Conservation (phyloP, 2,329 filamentous ascomycete species). For the Aspergillus oerlinghausenensis region DNA sequence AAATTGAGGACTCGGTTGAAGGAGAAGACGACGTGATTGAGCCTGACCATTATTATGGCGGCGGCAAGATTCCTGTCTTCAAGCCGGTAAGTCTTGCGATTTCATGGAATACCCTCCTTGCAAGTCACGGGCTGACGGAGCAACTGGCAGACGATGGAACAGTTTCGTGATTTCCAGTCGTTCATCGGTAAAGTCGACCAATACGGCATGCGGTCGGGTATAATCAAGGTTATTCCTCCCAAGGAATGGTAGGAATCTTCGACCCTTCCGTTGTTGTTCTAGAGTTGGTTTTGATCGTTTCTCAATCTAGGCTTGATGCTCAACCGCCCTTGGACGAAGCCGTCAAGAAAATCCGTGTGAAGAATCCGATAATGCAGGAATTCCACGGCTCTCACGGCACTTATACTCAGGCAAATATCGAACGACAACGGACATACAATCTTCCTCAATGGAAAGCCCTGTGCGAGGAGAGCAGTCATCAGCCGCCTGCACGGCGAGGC, state of each 20-base stretch:
- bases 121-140: conserved; percentile 16
- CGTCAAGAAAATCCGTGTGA: conserved; percentile 86
- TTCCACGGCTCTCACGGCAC: conserved; percentile 94
- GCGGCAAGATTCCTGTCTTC: conserved; percentile 83
- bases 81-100: conserved; percentile 62
- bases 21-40: conserved; percentile 72
- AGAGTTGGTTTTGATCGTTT: conserved; percentile 1
- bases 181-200: conserved; percentile 88
- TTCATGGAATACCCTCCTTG: background rate
- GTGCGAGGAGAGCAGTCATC: conserved; percentile 91
- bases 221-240: conserved; percentile 92
- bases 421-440: conserved; percentile 94
- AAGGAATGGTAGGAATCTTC: conserved; percentile 71
- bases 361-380: conserved; percentile 96
- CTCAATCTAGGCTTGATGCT: conserved; percentile 54
- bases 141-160: conserved; percentile 66
- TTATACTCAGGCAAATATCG: conserved; percentile 94
- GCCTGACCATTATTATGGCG: conserved; percentile 82
- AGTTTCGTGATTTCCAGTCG: conserved; percentile 88
- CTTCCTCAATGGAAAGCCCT: conserved; percentile 92
- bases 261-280: background rate
- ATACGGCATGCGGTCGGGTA: conserved; percentile 96
- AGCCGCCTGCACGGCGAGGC: conserved; percentile 85
- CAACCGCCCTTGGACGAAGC: conserved; percentile 76
- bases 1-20: conserved; percentile 37